These are phyloP conservation scores for Dothistroma septosporum DNA, from an alignment of 2,329 filamentous ascomycete genomes.

Conservation along the genomic window DNA sequence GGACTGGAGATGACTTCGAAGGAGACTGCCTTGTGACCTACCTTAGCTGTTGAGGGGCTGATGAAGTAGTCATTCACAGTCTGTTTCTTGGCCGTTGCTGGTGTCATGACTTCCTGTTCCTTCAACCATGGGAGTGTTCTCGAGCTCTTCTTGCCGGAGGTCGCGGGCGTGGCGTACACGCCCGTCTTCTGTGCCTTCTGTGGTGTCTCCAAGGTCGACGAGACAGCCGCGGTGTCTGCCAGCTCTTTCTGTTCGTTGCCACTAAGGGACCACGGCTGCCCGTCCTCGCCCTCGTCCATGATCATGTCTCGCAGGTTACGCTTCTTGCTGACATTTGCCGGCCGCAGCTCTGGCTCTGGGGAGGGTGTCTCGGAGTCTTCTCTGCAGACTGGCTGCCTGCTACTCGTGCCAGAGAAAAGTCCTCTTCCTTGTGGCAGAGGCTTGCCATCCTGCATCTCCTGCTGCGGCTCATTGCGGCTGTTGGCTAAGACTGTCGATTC, in stretches of 20 bases:
- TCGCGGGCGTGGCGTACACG: slow-evolving; percentile 38
- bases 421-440: slow-evolving; percentile 7
- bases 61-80: slow-evolving; percentile 23
- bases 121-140: slow-evolving; percentile 40
- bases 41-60: slow-evolving; percentile 25
- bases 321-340: slow-evolving; percentile 27
- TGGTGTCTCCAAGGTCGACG: slow-evolving; percentile 36
- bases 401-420: slow-evolving; percentile 3
- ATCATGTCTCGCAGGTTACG: slow-evolving; percentile 26
- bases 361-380: slow-evolving; percentile 17
- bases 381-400: neutral
- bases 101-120: slow-evolving; percentile 18
- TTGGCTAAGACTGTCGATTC: slow-evolving; percentile 46
- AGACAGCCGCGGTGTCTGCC: slow-evolving; percentile 22
- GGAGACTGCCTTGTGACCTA: slow-evolving; percentile 14
- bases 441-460: slow-evolving; percentile 24
- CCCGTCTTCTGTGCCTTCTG: slow-evolving; percentile 39
- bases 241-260: slow-evolving; percentile 36
- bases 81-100: slow-evolving; percentile 31
- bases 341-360: slow-evolving; percentile 17
- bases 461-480: slow-evolving; percentile 43
- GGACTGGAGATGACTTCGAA: neutral
- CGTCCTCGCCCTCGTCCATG: slow-evolving; percentile 33
- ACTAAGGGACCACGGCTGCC: slow-evolving; percentile 33
- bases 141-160: slow-evolving; percentile 26